Percentiles rank a stretch among this genome's conserved stretches.
phyloP scores from a whole-genome alignment of 2,329 filamentous ascomycete genomes.

The Colletotrichum coccodes region DNA sequence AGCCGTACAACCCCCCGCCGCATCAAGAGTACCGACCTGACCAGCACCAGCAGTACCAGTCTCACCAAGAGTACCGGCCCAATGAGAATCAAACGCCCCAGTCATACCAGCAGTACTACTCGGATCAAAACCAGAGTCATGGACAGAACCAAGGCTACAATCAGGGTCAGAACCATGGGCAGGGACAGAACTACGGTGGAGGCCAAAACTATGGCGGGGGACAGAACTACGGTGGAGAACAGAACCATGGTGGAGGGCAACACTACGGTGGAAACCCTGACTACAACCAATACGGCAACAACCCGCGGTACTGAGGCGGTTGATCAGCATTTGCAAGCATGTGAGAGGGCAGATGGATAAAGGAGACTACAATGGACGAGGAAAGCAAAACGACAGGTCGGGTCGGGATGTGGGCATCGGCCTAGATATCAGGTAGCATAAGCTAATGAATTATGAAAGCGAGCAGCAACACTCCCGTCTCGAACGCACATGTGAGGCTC shows the following conservation, averaged over 20 bases:
- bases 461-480: neutral
- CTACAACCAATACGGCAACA: conserved; percentile 32
- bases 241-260: conserved; percentile 24
- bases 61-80: conserved; percentile 33
- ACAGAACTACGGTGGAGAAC: conserved; percentile 29
- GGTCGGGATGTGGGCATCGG: neutral
- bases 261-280: conserved; percentile 35
- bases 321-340: neutral
- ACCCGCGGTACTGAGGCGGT: conserved; percentile 38
- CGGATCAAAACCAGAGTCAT: conserved; percentile 24
- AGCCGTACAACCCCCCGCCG: conserved; percentile 38
- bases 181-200: neutral
- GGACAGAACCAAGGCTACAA: conserved; percentile 28
- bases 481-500: neutral
- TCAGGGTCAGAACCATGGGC: conserved; percentile 8
- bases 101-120: conserved; percentile 35
- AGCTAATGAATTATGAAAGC: conserved; percentile 22
- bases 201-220: conserved; percentile 25
- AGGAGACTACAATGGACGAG: neutral
- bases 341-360: neutral
- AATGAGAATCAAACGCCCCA: conserved; percentile 27
- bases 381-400: neutral
- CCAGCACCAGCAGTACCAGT: conserved; percentile 23
- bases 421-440: neutral
- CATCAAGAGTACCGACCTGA: conserved; percentile 30